Evolutionary conservation across 441 rosid genomes (phyloP).

Genomic region (Mallotus japonicus): DNA sequence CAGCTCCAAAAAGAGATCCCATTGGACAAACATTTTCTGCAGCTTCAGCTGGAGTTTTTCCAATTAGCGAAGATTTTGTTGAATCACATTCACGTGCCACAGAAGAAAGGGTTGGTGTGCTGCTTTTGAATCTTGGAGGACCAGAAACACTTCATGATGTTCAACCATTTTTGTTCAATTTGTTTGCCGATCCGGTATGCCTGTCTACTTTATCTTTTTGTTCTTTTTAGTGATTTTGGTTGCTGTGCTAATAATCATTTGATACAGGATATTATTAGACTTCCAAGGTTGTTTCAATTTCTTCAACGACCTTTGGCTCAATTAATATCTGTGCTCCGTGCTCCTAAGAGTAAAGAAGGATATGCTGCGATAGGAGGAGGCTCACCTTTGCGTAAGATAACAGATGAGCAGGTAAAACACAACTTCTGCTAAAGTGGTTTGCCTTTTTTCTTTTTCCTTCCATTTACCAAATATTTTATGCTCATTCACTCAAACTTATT

Average conservation of each 20-base stretch:
- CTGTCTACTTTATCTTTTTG: background rate
- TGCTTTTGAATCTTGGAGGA: conserved; percentile 92
- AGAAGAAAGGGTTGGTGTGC: conserved; percentile 75
- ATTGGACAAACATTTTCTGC: conserved; percentile 38
- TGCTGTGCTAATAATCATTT: conserved; percentile 10
- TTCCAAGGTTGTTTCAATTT: conserved; percentile 79
- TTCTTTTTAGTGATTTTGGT: background rate
- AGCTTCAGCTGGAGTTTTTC: conserved; percentile 35
- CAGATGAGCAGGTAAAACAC: conserved; percentile 68
- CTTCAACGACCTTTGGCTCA: conserved; percentile 76
- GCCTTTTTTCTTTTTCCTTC: background rate
- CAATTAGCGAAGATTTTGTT: conserved; percentile 34
- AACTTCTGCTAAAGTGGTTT: background rate
- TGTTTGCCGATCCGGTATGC: conserved; percentile 95
- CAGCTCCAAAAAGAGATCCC: conserved; percentile 36
- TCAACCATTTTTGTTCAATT: conserved; percentile 83
- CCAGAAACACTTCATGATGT: conserved; percentile 92
- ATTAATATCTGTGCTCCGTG: conserved; percentile 75
- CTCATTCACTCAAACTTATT: background rate
- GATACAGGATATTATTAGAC: conserved; percentile 78
- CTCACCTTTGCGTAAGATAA: conserved; percentile 84
- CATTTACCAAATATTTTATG: too few species aligned
- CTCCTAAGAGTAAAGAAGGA: conserved; percentile 66
- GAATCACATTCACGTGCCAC: conserved; percentile 40
- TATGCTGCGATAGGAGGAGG: conserved; percentile 63